These are phyloP conservation scores for Sporothrix schenckii DNA, from an alignment of 2,329 filamentous ascomycete species.

Conservation along the genomic window DNA sequence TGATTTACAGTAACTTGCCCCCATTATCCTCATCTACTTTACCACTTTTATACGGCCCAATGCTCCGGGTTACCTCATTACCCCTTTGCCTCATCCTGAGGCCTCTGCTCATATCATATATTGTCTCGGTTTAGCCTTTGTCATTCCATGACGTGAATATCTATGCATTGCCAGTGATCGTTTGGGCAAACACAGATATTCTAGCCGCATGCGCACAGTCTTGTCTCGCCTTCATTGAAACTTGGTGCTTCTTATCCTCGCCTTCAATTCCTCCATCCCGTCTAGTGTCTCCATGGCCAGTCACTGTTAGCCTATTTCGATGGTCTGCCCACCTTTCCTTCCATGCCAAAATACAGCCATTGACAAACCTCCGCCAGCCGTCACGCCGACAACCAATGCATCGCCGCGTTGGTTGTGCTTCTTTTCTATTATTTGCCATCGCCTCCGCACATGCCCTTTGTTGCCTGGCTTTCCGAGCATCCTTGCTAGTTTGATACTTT, in stretches of 20 bases:
- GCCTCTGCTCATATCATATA: slow-evolving; percentile 1
- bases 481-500: slow-evolving; percentile 30
- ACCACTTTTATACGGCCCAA: not conserved
- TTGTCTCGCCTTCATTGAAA: slow-evolving; percentile 25
- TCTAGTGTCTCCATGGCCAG: not conserved
- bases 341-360: slow-evolving; percentile 25
- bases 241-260: slow-evolving; percentile 15
- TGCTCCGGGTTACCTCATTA: not conserved
- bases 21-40: not conserved
- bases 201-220: slow-evolving; percentile 5
- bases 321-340: slow-evolving; percentile 6
- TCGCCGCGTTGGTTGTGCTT: not conserved
- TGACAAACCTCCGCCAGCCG: slow-evolving; percentile 22
- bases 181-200: not conserved
- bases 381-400: slow-evolving; percentile 29
- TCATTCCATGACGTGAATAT: not conserved
- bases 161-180: not conserved
- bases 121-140: not conserved
- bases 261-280: slow-evolving; percentile 1
- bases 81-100: not conserved
- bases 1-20: not conserved
- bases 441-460: slow-evolving; percentile 27
- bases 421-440: slow-evolving; percentile 14
- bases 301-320: not conserved
- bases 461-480: not conserved